Conservation (phyloP, 345 rosid species). For the Pistacia vera region DNA sequence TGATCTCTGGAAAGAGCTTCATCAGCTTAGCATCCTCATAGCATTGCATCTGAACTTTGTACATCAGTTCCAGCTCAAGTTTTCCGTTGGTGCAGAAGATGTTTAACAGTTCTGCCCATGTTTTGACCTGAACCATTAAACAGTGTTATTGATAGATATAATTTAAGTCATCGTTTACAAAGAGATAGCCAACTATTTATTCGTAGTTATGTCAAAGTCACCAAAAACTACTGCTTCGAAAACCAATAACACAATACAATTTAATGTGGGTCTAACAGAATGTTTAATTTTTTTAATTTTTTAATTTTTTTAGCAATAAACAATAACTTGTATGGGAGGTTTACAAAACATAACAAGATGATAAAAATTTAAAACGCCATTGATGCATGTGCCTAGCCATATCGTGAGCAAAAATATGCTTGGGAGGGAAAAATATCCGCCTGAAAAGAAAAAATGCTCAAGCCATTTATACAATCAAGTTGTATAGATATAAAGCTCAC, state of each 20-base stretch:
- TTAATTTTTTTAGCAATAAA: no score
- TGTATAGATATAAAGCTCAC: constrained; percentile 32
- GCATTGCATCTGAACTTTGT: constrained; percentile 98
- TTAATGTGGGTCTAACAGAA: not conserved
- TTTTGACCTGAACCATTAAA: constrained; percentile 65
- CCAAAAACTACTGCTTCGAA: not conserved
- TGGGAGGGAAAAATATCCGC: not conserved
- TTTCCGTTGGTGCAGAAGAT: constrained; percentile 82
- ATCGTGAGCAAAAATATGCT: not conserved
- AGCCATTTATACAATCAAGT: not conserved
- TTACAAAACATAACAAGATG: not conserved
- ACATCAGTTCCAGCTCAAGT: constrained; percentile 91
- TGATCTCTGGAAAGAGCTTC: constrained; percentile 94
- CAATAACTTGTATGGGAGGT: not conserved
- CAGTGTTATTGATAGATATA: not conserved
- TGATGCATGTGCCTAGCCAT: not conserved
- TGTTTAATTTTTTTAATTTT: no score
- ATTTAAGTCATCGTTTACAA: not conserved
- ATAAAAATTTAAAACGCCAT: not conserved
- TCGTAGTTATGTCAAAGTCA: not conserved
- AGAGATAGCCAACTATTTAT: not conserved
- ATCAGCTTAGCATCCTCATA: constrained; percentile 97
- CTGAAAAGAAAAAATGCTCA: not conserved
- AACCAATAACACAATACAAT: not conserved
- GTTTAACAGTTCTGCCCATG: constrained; percentile 84